These are phyloP conservation scores for Podosphaera xanthii DNA, from an alignment of 2,329 filamentous ascomycete genomes.

Conservation along the genomic window DNA sequence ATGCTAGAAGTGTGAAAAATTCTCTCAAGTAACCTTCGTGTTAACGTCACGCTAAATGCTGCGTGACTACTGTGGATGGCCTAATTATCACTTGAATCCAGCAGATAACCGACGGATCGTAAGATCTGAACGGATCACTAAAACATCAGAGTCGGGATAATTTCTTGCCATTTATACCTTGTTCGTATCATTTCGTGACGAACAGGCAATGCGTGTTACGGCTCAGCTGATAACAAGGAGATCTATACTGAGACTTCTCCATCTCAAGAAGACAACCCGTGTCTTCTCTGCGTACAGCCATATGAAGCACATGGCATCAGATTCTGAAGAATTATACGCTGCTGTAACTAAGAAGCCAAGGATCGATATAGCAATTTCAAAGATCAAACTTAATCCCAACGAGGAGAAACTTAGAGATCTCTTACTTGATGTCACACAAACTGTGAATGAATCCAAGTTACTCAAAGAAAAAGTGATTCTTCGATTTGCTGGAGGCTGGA, in stretches of 20 bases:
- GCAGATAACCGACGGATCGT: too few species aligned
- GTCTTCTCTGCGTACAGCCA: neutral
- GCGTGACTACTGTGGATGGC: too few species aligned
- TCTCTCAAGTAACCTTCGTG: too few species aligned
- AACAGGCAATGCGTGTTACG: too few species aligned
- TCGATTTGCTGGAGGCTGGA: constrained; percentile 72
- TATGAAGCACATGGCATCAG: neutral
- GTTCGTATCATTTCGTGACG: too few species aligned
- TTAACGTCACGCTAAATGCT: too few species aligned
- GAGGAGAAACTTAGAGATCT: constrained; percentile 54
- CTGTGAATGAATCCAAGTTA: constrained; percentile 31
- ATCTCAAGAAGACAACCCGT: neutral
- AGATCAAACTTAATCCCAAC: constrained; percentile 37
- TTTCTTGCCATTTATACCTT: too few species aligned
- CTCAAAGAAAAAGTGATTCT: constrained; percentile 35
- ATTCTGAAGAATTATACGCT: constrained; percentile 5
- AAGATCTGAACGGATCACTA: too few species aligned
- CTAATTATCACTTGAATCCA: too few species aligned
- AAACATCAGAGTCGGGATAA: too few species aligned
- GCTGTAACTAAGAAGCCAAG: constrained; percentile 6
- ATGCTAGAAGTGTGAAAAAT: too few species aligned
- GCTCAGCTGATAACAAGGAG: too few species aligned
- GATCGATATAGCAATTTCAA: constrained; percentile 9
- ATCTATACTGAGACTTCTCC: neutral
- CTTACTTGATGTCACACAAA: constrained; percentile 58